Evolutionary conservation across 371 early-diverging fungal genomes (phyloP).

Genomic region (Choanephora cucurbitarum): DNA sequence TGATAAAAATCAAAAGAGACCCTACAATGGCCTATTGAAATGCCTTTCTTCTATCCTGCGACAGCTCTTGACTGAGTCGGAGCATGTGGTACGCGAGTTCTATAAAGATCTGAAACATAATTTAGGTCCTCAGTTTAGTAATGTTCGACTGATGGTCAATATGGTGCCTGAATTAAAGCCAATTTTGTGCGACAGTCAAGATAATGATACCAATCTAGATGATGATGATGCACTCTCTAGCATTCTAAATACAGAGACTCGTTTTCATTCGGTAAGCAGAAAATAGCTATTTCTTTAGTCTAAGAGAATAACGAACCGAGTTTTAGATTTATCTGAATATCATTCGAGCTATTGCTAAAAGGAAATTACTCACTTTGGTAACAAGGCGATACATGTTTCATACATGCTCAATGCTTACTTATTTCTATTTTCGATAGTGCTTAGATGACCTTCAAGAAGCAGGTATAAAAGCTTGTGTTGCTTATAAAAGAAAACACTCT

Average conservation of each 20-base stretch:
- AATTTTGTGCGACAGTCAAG: constrained; percentile 30
- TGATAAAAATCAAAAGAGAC: constrained; percentile 44
- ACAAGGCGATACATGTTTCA: too few relatives aligned
- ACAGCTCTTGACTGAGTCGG: constrained; percentile 46
- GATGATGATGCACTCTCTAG: constrained; percentile 38
- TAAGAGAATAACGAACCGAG: too few relatives aligned
- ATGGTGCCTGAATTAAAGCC: constrained; percentile 50
- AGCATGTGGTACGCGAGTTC: constrained; percentile 40
- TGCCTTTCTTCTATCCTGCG: constrained; percentile 44
- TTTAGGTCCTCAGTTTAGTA: constrained; percentile 44
- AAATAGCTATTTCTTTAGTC: too few relatives aligned
- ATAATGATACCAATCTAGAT: constrained; percentile 13
- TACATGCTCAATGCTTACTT: too few relatives aligned
- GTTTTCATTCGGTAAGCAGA: constrained; percentile 41
- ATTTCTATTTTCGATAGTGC: constrained; percentile 29
- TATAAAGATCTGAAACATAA: constrained; percentile 37
- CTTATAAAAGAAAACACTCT: background rate
- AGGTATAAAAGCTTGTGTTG: too few relatives aligned
- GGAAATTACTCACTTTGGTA: constrained; percentile 46
- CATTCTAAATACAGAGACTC: constrained; percentile 34
- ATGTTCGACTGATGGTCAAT: constrained; percentile 39
- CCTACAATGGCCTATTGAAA: constrained; percentile 43
- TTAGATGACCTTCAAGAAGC: constrained; percentile 54
- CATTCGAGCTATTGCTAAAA: constrained; percentile 39
- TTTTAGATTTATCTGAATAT: constrained; percentile 47